These are phyloP conservation scores for Leishmania aethiopica DNA, from an alignment of 208 protist genomes.

Conservation along the genomic window DNA sequence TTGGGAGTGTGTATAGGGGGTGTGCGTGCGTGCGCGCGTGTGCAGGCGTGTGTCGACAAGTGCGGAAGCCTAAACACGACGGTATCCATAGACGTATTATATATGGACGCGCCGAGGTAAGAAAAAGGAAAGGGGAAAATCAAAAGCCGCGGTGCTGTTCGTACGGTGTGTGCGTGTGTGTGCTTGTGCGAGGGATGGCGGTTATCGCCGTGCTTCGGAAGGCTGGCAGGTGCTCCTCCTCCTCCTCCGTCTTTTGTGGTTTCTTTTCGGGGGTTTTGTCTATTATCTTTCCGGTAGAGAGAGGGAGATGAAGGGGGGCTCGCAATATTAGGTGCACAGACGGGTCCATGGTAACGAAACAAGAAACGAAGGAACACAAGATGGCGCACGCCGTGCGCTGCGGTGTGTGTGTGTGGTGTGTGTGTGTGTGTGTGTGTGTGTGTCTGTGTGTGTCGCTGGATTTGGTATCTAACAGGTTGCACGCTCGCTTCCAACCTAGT, in stretches of 20 bases:
- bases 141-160: not conserved
- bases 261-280: too few relatives aligned
- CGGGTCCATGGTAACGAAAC: not conserved
- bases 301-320: not conserved
- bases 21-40: too few relatives aligned
- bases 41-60: not conserved
- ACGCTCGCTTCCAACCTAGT: not conserved
- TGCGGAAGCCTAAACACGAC: too few relatives aligned
- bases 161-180: not conserved
- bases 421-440: not conserved
- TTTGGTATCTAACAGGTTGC: not conserved
- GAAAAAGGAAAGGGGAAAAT: not conserved
- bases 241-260: not conserved
- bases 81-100: not conserved
- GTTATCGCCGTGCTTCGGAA: not conserved
- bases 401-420: too few relatives aligned
- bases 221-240: not conserved
- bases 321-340: not conserved
- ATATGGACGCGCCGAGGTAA: not conserved
- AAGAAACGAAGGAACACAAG: not conserved
- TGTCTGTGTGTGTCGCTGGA: not conserved
- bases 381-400: not conserved
- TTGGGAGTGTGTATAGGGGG: not conserved
- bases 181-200: not conserved
- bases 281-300: not conserved